phyloP scores from a whole-genome alignment of 164 flowering plant genomes.

The Vitis riparia region DNA sequence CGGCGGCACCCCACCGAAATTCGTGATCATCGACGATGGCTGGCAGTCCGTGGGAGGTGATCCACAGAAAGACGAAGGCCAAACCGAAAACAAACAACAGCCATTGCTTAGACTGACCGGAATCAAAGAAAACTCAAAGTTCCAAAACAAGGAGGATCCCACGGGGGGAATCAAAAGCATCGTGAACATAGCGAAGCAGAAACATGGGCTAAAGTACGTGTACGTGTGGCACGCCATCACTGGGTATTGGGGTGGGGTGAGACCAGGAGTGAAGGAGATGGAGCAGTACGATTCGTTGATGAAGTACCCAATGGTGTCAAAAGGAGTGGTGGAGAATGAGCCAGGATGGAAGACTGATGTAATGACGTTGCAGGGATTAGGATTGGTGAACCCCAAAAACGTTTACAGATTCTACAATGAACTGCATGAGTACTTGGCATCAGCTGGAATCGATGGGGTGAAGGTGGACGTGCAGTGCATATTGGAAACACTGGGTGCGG shows the following conservation, averaged over 20 bases:
- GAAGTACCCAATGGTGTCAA: constrained; percentile 53
- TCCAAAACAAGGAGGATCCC: constrained; percentile 65
- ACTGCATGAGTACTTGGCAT: constrained; percentile 70
- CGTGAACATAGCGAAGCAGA: constrained; percentile 69
- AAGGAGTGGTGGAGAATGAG: constrained; percentile 69
- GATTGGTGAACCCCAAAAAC: constrained; percentile 69
- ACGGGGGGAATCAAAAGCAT: constrained; percentile 64
- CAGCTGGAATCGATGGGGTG: constrained; percentile 88
- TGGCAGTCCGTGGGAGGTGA: constrained; percentile 86
- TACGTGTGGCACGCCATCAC: constrained; percentile 97
- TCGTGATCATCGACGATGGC: constrained; percentile 95
- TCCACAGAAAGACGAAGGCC: constrained; percentile 10
- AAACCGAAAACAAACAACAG: constrained; percentile 12
- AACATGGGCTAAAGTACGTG: constrained; percentile 79
- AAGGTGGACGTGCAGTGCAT: constrained; percentile 96
- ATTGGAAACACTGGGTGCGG: constrained; percentile 84
- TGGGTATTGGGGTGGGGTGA: constrained; percentile 98
- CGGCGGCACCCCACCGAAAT: constrained; percentile 79
- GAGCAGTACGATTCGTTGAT: constrained; percentile 65
- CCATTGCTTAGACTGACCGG: constrained; percentile 63
- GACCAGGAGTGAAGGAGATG: constrained; percentile 60
- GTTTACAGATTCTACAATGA: constrained; percentile 69
- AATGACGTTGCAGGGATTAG: constrained; percentile 75
- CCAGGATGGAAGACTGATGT: constrained; percentile 70
- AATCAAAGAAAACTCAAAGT: constrained; percentile 79